Evolutionary conservation across 78 protist genomes (phyloP).

Genomic region (Speleostelium caveatum): DNA sequence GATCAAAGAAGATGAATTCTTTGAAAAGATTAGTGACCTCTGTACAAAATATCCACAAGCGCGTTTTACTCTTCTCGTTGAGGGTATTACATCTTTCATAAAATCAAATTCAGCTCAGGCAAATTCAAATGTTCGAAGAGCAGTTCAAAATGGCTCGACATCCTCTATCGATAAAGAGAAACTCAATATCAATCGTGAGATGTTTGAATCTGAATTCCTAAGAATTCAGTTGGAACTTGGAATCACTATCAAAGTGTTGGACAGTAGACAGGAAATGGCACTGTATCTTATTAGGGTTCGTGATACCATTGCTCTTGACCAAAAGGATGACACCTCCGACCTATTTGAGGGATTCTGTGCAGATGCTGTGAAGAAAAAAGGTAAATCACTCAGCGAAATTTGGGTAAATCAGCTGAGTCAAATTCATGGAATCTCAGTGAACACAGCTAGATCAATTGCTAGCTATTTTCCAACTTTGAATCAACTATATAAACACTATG

Average conservation of each 20-base stretch:
- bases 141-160: not conserved
- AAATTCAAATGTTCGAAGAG: constrained; percentile 1
- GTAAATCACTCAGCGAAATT: not conserved
- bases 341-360: constrained; percentile 31
- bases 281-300: not conserved
- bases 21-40: not conserved
- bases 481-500: not conserved
- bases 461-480: not conserved
- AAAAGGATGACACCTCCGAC: not conserved
- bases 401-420: constrained; percentile 14
- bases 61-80: constrained; percentile 2
- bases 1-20: not conserved
- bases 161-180: not conserved
- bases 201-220: not conserved
- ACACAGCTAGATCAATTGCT: constrained; percentile 3
- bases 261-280: not conserved
- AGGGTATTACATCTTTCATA: not conserved
- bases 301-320: not conserved
- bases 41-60: not conserved
- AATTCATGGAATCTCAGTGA: constrained; percentile 1
- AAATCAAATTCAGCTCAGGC: not conserved
- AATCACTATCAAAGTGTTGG: not conserved
- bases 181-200: not conserved
- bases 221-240: constrained; percentile 1
- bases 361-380: constrained; percentile 6